phyloP scores from a whole-genome alignment of 1,139 yeast species.

The Lodderomyces orthopsilosis region DNA sequence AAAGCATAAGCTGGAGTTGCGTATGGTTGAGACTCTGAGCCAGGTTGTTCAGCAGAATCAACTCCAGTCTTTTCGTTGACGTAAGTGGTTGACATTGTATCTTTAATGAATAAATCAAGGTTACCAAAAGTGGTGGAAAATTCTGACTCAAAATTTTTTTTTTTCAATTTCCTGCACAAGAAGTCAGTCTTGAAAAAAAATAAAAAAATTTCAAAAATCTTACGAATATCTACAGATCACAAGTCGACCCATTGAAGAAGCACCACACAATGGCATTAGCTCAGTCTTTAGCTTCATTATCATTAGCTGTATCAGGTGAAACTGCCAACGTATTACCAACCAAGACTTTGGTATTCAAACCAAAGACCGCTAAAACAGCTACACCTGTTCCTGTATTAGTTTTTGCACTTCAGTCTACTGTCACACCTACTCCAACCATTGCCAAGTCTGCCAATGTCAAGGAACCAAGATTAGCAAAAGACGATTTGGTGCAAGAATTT shows the following conservation, averaged over 20 bases:
- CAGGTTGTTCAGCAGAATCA: conserved; percentile 55
- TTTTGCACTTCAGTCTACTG: conserved; percentile 68
- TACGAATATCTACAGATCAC: background rate
- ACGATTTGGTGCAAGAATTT: conserved; percentile 68
- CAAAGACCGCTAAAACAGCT: conserved; percentile 84
- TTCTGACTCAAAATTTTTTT: conserved; percentile 1
- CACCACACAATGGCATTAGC: conserved; percentile 49
- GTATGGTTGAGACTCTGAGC: conserved; percentile 68
- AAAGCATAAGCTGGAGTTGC: conserved; percentile 84
- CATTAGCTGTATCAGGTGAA: conserved; percentile 45
- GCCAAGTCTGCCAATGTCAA: conserved; percentile 71
- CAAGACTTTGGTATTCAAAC: conserved; percentile 83
- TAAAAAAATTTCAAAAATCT: background rate
- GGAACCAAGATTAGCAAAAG: conserved; percentile 86
- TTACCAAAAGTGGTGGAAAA: background rate
- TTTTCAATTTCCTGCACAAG: background rate
- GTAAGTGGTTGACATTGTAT: conserved; percentile 41
- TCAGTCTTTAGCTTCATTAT: conserved; percentile 57
- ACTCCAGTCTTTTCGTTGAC: conserved; percentile 71
- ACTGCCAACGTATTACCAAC: conserved; percentile 46
- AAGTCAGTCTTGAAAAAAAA: background rate
- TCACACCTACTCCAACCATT: conserved; percentile 63
- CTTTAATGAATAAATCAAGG: background rate
- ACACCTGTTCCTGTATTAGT: conserved; percentile 81
- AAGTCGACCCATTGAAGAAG: background rate